A percentile compares a stretch with the other conserved stretches of the same genome.
phyloP scores from a whole-genome alignment of 140 eudicot genomes.

The Bidens hawaiensis region DNA sequence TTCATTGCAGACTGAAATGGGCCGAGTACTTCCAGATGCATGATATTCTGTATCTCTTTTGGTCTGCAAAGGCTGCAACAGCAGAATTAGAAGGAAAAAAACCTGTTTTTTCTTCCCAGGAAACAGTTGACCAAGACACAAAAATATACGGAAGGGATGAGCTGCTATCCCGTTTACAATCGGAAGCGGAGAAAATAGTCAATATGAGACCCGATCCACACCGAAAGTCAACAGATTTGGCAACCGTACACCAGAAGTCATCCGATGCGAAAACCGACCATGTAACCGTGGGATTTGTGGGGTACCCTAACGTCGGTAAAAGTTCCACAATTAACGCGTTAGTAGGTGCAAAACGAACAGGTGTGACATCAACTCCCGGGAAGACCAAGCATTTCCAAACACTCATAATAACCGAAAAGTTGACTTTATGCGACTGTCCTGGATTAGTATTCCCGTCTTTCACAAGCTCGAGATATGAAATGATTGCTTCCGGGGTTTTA shows the following conservation, averaged over 20 bases:
- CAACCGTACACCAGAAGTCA: slow-evolving; percentile 13
- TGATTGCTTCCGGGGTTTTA: slow-evolving; percentile 93
- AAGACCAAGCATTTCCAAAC: slow-evolving; percentile 97
- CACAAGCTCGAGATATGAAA: slow-evolving; percentile 90
- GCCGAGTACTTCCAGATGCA: slow-evolving; percentile 65
- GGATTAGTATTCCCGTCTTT: slow-evolving; percentile 95
- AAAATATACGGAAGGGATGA: slow-evolving; percentile 74
- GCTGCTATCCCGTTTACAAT: slow-evolving; percentile 70
- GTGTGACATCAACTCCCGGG: slow-evolving; percentile 94
- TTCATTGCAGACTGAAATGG: slow-evolving; percentile 67
- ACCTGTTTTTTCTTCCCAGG: slow-evolving; percentile 16
- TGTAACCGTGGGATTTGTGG: slow-evolving; percentile 92
- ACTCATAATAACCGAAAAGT: slow-evolving; percentile 62
- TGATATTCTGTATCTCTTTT: slow-evolving; percentile 72
- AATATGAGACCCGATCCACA: slow-evolving; percentile 36
- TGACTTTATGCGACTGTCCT: slow-evolving; percentile 88
- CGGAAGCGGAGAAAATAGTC: slow-evolving; percentile 85
- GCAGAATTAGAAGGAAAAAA: slow-evolving; percentile 67
- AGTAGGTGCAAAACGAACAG: slow-evolving; percentile 79
- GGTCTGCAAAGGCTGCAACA: slow-evolving; percentile 97
- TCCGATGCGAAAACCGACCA: slow-evolving; percentile 22
- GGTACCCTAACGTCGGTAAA: slow-evolving; percentile 93
- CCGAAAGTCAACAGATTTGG: slow-evolving; percentile 7
- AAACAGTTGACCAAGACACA: slow-evolving; percentile 37
- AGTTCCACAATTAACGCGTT: slow-evolving; percentile 95